Base-by-base conservation (phyloP, 1,284 basidiomycete species). In the Tremellales sp. region DNA sequence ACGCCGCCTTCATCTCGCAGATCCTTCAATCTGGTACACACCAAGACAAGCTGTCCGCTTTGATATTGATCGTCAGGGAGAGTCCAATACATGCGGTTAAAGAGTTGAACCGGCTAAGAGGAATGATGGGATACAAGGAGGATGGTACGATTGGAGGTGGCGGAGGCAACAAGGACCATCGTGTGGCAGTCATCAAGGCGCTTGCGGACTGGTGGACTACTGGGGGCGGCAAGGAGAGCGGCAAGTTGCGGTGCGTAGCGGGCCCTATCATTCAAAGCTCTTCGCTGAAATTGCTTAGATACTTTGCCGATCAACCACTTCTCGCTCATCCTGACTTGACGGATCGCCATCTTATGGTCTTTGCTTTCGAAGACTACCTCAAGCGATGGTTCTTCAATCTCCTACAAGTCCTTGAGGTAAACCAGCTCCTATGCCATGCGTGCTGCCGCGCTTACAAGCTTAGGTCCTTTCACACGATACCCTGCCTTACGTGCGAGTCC, bases 131-230 rank as follows among this genome's bases (percentile, higher is more conserved):
- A 64, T 91, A 90, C 68, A 92, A 70, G 44, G 73, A 74, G 45
- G 71, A 69, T 33, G 68, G 66, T 2, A 56, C 60, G 3, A 62
- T 57, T 13, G 62, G 60, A 6, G n/a, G n/a, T n/a, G 74, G 74
- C 8, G 88, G 87, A 0, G 64, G 67, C 10, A 72, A 71, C 37
- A 80, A 94, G 26, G 92, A 94, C 47, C 92, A 97, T 75, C 84
- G 88, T 55, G 73, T 96, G 49, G 90, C 93, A 55, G 91, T 93
- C 0, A 75, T 94, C 44, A 79, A 93, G 36, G 93, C 91, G 46
- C 79, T 98, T 46, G 85, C 89, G 25, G 94, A 98, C 80, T 97
- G 94, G 94, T 94, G 93, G 86, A 83, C 87, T 26, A 90, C 89
- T 17, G 90, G 91, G 22, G 89, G 90, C 22, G 86, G 84, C 82